Evolutionary conservation across 139 green algal species (phyloP).

Genomic region (Pleodorina starrii): DNA sequence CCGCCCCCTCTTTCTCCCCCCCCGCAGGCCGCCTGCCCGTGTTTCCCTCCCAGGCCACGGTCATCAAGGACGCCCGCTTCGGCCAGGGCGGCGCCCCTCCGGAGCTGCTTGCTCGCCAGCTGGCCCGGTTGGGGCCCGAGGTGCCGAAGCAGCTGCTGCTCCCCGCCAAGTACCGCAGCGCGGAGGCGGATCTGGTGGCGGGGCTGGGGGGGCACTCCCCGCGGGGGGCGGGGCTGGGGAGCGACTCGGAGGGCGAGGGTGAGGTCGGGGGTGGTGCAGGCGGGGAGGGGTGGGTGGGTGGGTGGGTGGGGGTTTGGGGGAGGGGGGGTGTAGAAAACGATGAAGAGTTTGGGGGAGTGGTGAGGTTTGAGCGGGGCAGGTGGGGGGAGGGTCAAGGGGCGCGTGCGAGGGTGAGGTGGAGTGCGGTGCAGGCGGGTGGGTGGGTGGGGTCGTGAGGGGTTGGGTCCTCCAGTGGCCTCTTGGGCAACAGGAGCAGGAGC

Average conservation of each 20-base stretch:
- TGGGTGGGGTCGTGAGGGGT: no score
- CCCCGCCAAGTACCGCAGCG: slow-evolving; percentile 62
- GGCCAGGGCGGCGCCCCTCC: slow-evolving; percentile 59
- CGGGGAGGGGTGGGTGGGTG: background rate
- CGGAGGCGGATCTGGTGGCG: slow-evolving; percentile 30
- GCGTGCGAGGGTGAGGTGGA: no score
- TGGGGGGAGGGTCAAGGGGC: background rate
- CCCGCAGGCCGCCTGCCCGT: slow-evolving; percentile 53
- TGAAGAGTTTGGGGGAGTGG: background rate
- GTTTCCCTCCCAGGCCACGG: slow-evolving; percentile 57
- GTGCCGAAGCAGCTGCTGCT: slow-evolving; percentile 66
- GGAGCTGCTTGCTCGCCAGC: slow-evolving; percentile 54
- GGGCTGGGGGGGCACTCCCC: background rate
- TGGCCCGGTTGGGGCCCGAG: slow-evolving; percentile 44
- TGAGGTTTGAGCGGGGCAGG: background rate
- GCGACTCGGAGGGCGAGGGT: slow-evolving; percentile 31
- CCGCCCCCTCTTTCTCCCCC: background rate
- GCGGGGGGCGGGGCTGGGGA: background rate
- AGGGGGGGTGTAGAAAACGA: background rate
- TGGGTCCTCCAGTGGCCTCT: no score
- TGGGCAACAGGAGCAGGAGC: no score
- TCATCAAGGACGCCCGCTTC: slow-evolving; percentile 68
- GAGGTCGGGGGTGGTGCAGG: background rate
- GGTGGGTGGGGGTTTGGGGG: background rate
- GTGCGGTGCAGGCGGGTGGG: no score